Conservation (phyloP, 257 asterid species). For the Solanum infundibuliforme region DNA sequence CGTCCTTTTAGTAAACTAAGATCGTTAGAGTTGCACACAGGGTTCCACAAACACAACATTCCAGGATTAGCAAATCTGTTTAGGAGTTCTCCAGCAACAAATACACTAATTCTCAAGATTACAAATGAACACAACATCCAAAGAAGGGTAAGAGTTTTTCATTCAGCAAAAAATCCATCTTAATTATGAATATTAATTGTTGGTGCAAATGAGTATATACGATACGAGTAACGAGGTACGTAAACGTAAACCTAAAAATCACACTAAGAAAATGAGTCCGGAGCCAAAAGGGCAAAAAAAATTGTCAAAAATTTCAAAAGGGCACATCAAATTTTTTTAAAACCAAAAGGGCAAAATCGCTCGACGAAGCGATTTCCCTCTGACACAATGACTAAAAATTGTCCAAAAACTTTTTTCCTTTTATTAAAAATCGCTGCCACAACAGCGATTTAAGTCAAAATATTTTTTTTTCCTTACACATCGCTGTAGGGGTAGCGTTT, state of each 20-base stretch:
- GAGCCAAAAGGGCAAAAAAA: too few species aligned
- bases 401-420: too few species aligned
- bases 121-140: slow-evolving; percentile 13
- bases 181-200: background rate
- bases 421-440: too few species aligned
- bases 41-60: slow-evolving; percentile 45
- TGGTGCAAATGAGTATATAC: background rate
- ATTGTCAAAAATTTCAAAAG: too few species aligned
- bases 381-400: too few species aligned
- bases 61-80: slow-evolving; percentile 50
- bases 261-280: background rate
- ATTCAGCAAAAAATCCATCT: background rate
- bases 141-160: slow-evolving; percentile 34
- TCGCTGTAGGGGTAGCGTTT: too few species aligned
- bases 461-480: too few species aligned
- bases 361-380: too few species aligned
- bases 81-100: slow-evolving; percentile 36
- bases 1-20: slow-evolving; percentile 36
- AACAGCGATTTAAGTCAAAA: too few species aligned
- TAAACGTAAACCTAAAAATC: background rate
- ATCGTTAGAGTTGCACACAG: slow-evolving; percentile 48
- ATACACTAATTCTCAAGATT: slow-evolving; percentile 50
- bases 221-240: background rate
- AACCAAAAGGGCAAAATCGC: too few species aligned
- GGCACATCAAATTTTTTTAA: too few species aligned